Evolutionary conservation across 2,329 filamentous ascomycete genomes (phyloP).

Genomic region (Coniochaeta hoffmannii): DNA sequence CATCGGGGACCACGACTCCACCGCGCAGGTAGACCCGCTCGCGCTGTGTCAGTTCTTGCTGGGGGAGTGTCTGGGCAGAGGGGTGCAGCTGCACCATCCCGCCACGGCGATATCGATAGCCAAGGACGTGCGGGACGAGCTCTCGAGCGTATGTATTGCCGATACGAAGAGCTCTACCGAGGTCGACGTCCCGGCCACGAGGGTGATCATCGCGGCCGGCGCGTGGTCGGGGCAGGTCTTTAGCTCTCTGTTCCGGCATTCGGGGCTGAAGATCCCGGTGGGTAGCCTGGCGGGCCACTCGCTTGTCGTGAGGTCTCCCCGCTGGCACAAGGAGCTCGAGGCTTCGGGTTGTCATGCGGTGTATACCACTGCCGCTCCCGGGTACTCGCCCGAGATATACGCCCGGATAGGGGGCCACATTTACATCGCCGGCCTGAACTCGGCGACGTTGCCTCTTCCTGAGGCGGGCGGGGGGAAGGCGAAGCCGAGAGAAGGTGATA

Average conservation of each 20-base stretch:
- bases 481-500: slow-evolving; percentile 34
- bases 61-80: slow-evolving; percentile 44
- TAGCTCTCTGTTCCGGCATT: slow-evolving; percentile 51
- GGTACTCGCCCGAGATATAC: slow-evolving; percentile 66
- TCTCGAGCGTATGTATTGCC: slow-evolving; percentile 45
- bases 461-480: slow-evolving; percentile 41
- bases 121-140: slow-evolving; percentile 38
- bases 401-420: slow-evolving; percentile 59
- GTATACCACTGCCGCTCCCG: slow-evolving; percentile 51
- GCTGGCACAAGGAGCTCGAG: slow-evolving; percentile 38
- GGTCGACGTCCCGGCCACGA: slow-evolving; percentile 52
- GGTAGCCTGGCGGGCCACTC: slow-evolving; percentile 63
- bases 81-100: slow-evolving; percentile 61
- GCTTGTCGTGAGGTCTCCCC: slow-evolving; percentile 56
- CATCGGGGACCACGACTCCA: slow-evolving; percentile 46
- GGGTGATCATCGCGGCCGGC: slow-evolving; percentile 60
- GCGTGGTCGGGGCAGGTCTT: slow-evolving; percentile 67
- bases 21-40: slow-evolving; percentile 51
- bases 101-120: slow-evolving; percentile 46
- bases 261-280: slow-evolving; percentile 47
- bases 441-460: slow-evolving; percentile 51
- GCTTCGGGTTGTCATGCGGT: slow-evolving; percentile 54
- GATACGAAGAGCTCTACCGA: slow-evolving; percentile 34
- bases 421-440: slow-evolving; percentile 68
- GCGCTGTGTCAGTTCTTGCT: slow-evolving; percentile 60